A percentile compares a stretch with the other conserved stretches of the same genome.
These are phyloP conservation scores for Musa itinerans DNA, from an alignment of 176 grass and related monocot species.

Conservation along the genomic window DNA sequence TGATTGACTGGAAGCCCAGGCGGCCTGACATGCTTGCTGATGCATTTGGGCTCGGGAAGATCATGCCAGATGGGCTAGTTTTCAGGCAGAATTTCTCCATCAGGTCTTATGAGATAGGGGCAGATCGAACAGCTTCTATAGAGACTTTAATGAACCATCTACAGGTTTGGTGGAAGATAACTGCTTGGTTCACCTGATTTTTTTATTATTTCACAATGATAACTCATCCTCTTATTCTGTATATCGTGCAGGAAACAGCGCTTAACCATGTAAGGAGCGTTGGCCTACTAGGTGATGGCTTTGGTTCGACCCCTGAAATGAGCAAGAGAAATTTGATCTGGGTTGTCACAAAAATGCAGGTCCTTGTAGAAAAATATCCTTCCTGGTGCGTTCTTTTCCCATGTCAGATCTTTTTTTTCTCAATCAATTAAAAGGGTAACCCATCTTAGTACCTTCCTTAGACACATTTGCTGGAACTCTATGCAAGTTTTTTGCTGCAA, in stretches of 20 bases:
- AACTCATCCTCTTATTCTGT: conserved; percentile 15
- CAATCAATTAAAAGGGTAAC: not conserved
- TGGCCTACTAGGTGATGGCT: conserved; percentile 86
- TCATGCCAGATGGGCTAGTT: conserved; percentile 75
- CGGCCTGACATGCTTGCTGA: conserved; percentile 95
- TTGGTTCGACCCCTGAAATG: conserved; percentile 95
- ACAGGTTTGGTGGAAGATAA: conserved; percentile 46
- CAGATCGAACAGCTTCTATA: conserved; percentile 89
- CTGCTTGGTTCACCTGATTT: not conserved
- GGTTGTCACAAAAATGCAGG: conserved; percentile 99
- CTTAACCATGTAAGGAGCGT: conserved; percentile 92
- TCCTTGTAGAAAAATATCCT: conserved; percentile 81
- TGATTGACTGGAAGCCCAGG: conserved; percentile 90
- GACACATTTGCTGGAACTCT: not conserved
- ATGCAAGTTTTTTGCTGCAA: not conserved
- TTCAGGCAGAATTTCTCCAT: conserved; percentile 96
- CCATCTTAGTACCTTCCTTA: not conserved
- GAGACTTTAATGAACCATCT: conserved; percentile 99
- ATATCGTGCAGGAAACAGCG: conserved; percentile 73
- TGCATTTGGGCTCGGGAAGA: conserved; percentile 75
- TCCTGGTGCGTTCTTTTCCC: conserved; percentile 53
- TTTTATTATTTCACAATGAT: not conserved
- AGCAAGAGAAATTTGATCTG: conserved; percentile 95
- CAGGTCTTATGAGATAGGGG: conserved; percentile 94
- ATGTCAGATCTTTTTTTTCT: not conserved